A percentile compares a stretch with the other conserved stretches of the same genome.
Conservation (phyloP, 2,329 filamentous ascomycete species). For the Xylariaceae sp. region DNA sequence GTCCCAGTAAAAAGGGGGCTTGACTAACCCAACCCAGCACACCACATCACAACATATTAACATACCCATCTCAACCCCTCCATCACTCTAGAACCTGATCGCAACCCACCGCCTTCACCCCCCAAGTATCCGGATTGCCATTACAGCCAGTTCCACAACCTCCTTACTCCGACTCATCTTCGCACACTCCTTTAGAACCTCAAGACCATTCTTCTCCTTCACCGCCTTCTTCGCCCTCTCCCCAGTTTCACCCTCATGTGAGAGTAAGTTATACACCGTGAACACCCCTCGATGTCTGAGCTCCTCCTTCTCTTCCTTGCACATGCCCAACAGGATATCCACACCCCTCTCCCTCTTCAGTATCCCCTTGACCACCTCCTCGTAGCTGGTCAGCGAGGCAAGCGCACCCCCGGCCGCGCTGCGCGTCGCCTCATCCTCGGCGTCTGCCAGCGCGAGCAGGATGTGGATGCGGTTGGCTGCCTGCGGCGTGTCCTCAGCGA, state of each 20-base stretch:
- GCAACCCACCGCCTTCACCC: too few relatives aligned
- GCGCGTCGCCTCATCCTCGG: conserved; percentile 73
- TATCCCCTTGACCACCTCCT: conserved; percentile 66
- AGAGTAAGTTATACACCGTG: conserved; percentile 66
- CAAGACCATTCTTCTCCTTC: conserved; percentile 57
- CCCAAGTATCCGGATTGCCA: conserved; percentile 66
- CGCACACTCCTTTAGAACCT: conserved; percentile 63
- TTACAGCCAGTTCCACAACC: conserved; percentile 65
- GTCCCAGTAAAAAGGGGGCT: too few relatives aligned
- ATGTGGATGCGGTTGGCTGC: conserved; percentile 74
- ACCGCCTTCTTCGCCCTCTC: conserved; percentile 54
- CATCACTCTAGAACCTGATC: too few relatives aligned
- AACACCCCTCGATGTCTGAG: conserved; percentile 70
- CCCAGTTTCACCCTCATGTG: conserved; percentile 60
- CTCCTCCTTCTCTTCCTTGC: conserved; percentile 65
- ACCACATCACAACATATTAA: too few relatives aligned
- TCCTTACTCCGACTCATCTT: conserved; percentile 63
- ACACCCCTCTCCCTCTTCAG: conserved; percentile 67
- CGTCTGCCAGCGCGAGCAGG: conserved; percentile 79
- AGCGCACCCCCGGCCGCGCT: conserved; percentile 83
- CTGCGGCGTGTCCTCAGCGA: conserved; percentile 60
- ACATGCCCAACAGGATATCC: conserved; percentile 73
- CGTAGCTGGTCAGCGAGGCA: conserved; percentile 75
- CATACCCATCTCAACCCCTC: too few relatives aligned
- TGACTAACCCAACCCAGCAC: too few relatives aligned